phyloP scores from a whole-genome alignment of 768 basidiomycete genomes.

The Phanerodontia chrysosporium region DNA sequence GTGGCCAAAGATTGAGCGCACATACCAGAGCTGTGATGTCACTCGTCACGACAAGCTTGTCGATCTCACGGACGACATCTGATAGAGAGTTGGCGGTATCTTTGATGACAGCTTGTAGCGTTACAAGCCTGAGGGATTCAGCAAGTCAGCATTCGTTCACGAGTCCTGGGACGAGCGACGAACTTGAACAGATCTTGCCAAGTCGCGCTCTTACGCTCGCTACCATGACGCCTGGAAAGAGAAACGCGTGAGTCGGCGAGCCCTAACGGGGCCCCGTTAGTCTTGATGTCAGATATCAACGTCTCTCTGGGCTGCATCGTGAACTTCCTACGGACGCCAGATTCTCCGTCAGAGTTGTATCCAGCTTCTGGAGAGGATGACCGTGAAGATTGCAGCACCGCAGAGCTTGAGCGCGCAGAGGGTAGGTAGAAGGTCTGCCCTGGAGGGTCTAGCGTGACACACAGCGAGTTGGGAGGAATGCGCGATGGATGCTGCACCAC shows the following conservation, averaged over 20 bases:
- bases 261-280: background rate
- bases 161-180: constrained; percentile 20
- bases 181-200: constrained; percentile 75
- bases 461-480: constrained; percentile 70
- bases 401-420: constrained; percentile 24
- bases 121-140: constrained; percentile 31
- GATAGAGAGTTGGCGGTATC: constrained; percentile 35
- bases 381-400: constrained; percentile 30
- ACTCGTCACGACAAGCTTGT: constrained; percentile 26
- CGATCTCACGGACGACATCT: constrained; percentile 29
- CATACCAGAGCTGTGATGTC: constrained; percentile 20
- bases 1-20: background rate
- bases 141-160: background rate
- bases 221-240: constrained; percentile 8
- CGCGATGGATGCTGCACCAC: constrained; percentile 35
- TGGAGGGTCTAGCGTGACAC: constrained; percentile 61
- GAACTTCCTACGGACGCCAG: constrained; percentile 31
- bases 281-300: background rate
- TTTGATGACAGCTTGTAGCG: constrained; percentile 35
- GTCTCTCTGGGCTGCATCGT: background rate
- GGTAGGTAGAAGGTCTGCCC: constrained; percentile 60
- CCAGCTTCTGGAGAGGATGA: constrained; percentile 56
- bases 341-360: constrained; percentile 73
- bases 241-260: background rate
- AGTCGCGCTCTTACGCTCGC: constrained; percentile 42